Conservation (phyloP, 2,329 filamentous ascomycete genomes). For the Leptographium radiaticola region DNA sequence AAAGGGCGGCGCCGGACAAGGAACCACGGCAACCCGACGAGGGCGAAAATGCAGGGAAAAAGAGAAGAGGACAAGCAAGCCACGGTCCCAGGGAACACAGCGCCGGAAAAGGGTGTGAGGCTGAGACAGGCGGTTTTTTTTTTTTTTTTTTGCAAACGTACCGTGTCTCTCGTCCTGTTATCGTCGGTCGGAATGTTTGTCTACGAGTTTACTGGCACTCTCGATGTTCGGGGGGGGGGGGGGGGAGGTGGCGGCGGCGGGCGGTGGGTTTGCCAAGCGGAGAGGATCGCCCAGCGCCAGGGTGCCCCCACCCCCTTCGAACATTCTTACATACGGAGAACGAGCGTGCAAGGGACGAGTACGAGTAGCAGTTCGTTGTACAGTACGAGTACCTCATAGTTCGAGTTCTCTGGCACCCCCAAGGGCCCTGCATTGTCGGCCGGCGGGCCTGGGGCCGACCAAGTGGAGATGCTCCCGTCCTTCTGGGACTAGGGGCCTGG, state of each 20-base stretch:
- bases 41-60: too few relatives aligned
- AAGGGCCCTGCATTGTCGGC: too few relatives aligned
- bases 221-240: background rate
- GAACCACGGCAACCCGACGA: too few relatives aligned
- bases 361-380: too few relatives aligned
- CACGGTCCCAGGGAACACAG: background rate
- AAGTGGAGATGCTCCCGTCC: background rate
- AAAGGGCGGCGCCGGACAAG: too few relatives aligned
- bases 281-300: too few relatives aligned
- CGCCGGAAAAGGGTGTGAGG: background rate
- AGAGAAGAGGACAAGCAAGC: background rate
- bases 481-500: background rate
- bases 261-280: too few relatives aligned
- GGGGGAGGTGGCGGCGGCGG: background rate
- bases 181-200: background rate
- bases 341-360: too few relatives aligned
- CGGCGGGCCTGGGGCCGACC: background rate
- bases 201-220: background rate
- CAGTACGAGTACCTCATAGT: too few relatives aligned
- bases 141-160: background rate
- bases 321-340: too few relatives aligned
- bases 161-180: background rate
- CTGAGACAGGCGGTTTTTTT: background rate
- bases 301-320: too few relatives aligned
- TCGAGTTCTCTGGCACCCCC: too few relatives aligned